Base-by-base conservation (phyloP, 140 eudicot genomes). In the Flaveria floridana region DNA sequence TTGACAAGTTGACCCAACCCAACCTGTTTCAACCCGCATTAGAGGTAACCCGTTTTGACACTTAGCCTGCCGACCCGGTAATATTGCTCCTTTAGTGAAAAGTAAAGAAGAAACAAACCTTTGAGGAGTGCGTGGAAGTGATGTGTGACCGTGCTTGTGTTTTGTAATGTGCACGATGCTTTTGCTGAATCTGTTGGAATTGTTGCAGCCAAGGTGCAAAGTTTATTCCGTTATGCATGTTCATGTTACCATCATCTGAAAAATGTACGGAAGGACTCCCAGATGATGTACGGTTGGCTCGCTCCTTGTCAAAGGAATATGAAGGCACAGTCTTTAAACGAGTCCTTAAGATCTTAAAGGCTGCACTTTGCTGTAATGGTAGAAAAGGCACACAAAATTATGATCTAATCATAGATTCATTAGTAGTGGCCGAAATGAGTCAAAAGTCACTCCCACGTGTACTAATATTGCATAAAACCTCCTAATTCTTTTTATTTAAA, bases 271-370 rank as follows among this genome's bases (percentile, higher is more conserved):
- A 9, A 41, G 15, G 30, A n/a, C 18, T 72, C 62, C 76, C 87
- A 12, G 89, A 83, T 34, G 91, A 70, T 44, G 87, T 68, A 64
- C 76, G 81, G 61, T 50, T 81, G 21, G 76, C 34, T 76, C 80
- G 87, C 70, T 84, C 90, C 51, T 83, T 79, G 73, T 80, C 82
- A 72, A 88, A 89, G 78, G 98, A 81, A 78, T 81, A 86, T 26
- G 90, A 48, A 65, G 96, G 99, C 15, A 94, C 94, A 3, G 99
- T 88, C 81, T 94, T 94, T 78, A 94, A 82, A 25, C 99, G 87
- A 52, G 97, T 94, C 71, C 89, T 85, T 59, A 94, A 83, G 76
- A 90, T 82, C 85, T 90, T 94, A 88, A 94, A 94, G 71, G 99
- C 99, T 44, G 83, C 76, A 78, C 97, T 86, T 91, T 91, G 97